Evolutionary conservation across 768 basidiomycete species (phyloP).

Genomic region (Tulasnella sp.): DNA sequence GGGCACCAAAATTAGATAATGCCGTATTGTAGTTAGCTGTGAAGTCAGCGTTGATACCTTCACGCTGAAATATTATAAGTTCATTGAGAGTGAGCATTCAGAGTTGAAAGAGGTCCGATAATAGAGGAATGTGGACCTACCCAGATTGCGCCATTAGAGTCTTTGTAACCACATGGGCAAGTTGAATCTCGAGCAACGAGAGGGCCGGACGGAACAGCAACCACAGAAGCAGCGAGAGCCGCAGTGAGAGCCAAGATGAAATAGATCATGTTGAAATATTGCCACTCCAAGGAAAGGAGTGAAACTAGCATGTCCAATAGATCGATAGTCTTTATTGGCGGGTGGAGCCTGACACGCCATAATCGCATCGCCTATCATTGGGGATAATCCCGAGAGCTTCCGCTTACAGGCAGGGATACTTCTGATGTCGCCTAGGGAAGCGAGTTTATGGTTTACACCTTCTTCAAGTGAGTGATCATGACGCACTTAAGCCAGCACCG

Average conservation of each 20-base stretch:
- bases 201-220: background rate
- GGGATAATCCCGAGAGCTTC: too few species aligned
- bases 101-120: background rate
- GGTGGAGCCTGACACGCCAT: too few species aligned
- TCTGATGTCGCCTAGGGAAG: too few species aligned
- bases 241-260: background rate
- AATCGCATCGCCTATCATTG: too few species aligned
- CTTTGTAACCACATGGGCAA: conserved; percentile 18
- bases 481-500: too few species aligned
- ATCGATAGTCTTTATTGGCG: too few species aligned
- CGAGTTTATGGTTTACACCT: too few species aligned
- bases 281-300: too few species aligned
- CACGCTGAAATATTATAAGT: conserved; percentile 12
- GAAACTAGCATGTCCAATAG: too few species aligned
- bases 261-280: background rate
- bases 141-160: conserved; percentile 15
- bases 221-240: background rate
- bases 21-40: conserved; percentile 12
- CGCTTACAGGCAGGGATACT: too few species aligned
- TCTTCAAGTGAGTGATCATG: too few species aligned
- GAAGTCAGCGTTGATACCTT: conserved; percentile 16
- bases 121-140: background rate
- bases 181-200: background rate
- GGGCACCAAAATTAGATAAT: conserved; percentile 1
- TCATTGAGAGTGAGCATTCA: background rate